Percentiles rank a stretch among this genome's conserved stretches.
phyloP scores from a whole-genome alignment of 169 alveolate species.

The Plasmodium coatneyi region DNA sequence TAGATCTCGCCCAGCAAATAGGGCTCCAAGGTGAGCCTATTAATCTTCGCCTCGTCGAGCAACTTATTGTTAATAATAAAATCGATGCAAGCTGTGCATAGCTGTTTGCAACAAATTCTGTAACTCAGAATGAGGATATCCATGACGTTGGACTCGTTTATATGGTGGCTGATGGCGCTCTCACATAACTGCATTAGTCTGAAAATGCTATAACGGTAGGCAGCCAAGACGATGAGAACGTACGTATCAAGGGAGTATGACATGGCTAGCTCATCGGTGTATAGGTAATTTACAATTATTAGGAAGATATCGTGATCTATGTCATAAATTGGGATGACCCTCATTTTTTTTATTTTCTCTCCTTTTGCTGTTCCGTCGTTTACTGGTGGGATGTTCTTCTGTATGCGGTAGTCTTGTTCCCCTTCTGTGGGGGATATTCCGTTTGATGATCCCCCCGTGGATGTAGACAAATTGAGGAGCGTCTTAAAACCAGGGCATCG shows the following conservation, averaged over 20 bases:
- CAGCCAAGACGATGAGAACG: background rate
- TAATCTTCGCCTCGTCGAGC: constrained; percentile 24
- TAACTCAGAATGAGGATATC: constrained; percentile 19
- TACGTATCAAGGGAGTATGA: constrained; percentile 15
- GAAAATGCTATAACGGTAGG: background rate
- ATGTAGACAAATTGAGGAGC: background rate
- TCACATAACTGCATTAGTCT: constrained; percentile 50
- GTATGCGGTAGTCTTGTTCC: background rate
- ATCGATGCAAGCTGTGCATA: constrained; percentile 53
- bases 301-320: constrained; percentile 8
- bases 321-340: constrained; percentile 23
- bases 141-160: constrained; percentile 10
- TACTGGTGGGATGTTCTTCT: background rate
- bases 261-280: constrained; percentile 20
- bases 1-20: constrained; percentile 40
- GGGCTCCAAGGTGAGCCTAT: constrained; percentile 17
- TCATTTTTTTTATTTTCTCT: background rate
- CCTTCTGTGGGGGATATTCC: background rate
- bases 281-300: constrained; percentile 21
- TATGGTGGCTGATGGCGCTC: background rate
- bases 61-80: constrained; percentile 26
- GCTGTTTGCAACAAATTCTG: constrained; percentile 18
- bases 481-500: constrained; percentile 13
- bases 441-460: background rate
- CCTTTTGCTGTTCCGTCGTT: background rate